These are phyloP conservation scores for Xylaria sp. DNA, from an alignment of 2,329 filamentous ascomycete genomes.

Conservation along the genomic window DNA sequence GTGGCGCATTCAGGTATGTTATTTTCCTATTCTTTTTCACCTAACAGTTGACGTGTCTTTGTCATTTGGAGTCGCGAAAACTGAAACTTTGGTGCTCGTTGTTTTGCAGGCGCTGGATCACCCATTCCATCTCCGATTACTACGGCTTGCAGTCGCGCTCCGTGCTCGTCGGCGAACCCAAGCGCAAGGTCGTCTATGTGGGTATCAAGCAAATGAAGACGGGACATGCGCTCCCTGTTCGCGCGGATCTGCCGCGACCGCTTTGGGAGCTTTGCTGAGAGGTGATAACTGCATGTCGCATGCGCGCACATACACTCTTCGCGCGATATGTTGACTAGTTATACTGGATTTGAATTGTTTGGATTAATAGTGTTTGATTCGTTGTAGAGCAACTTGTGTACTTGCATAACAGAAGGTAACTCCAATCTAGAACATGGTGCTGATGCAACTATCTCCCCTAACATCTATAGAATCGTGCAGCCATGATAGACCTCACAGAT, in stretches of 20 bases:
- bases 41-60: not conserved
- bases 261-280: constrained; percentile 70
- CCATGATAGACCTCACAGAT: not conserved
- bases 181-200: constrained; percentile 84
- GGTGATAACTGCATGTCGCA: not conserved
- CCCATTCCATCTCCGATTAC: constrained; percentile 91
- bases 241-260: constrained; percentile 65
- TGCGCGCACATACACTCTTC: not conserved
- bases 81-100: constrained; percentile 34
- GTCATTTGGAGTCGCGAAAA: constrained; percentile 12
- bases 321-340: constrained; percentile 9
- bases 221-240: constrained; percentile 42
- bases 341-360: constrained; percentile 9
- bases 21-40: constrained; percentile 32
- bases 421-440: constrained; percentile 5
- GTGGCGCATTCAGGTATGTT: constrained; percentile 84
- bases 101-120: constrained; percentile 80
- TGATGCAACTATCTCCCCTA: not conserved
- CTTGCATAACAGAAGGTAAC: constrained; percentile 17
- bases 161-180: constrained; percentile 76
- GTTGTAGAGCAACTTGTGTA: constrained; percentile 14
- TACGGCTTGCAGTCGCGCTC: constrained; percentile 90
- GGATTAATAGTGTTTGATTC: constrained; percentile 13
- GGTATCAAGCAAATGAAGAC: constrained; percentile 68
- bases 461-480: not conserved